phyloP scores from a whole-genome alignment of 192 early-diverging fungal species.

The Gonapodya prolifera region DNA sequence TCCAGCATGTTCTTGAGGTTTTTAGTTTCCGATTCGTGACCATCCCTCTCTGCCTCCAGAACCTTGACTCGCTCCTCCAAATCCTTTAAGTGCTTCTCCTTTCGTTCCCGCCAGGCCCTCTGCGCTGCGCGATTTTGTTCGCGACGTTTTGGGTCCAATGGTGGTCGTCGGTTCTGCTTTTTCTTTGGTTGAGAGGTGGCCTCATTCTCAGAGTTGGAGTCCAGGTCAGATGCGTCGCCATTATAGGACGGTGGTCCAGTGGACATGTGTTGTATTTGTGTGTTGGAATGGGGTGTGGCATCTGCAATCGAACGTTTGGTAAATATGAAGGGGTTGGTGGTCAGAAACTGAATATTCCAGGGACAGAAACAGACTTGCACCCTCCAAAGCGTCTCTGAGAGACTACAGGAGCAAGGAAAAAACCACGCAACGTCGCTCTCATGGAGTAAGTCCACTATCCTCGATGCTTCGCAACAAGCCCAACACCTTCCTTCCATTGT shows the following conservation, averaged over 20 bases:
- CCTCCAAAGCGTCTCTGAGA: background rate
- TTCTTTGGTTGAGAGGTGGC: background rate
- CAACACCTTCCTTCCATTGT: background rate
- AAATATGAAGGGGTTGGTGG: background rate
- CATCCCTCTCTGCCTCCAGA: background rate
- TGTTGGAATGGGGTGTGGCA: background rate
- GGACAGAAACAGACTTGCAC: background rate
- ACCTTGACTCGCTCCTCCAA: constrained; percentile 1
- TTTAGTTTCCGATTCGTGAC: background rate
- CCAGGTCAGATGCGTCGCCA: background rate
- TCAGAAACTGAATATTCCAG: too few species aligned
- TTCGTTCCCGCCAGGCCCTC: background rate
- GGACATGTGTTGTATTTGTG: background rate
- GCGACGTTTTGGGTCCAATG: background rate
- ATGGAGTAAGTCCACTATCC: background rate
- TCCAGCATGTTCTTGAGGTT: background rate
- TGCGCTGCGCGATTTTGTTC: constrained; percentile 1
- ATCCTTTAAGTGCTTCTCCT: background rate
- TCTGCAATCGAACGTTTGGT: background rate
- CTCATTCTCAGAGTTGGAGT: background rate
- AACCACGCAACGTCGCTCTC: background rate
- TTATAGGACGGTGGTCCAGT: background rate
- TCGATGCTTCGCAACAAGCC: background rate
- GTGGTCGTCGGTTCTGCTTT: background rate
- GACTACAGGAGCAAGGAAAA: too few species aligned